Conservation (phyloP, 768 basidiomycete genomes). For the Hirschioporus abietinus region DNA sequence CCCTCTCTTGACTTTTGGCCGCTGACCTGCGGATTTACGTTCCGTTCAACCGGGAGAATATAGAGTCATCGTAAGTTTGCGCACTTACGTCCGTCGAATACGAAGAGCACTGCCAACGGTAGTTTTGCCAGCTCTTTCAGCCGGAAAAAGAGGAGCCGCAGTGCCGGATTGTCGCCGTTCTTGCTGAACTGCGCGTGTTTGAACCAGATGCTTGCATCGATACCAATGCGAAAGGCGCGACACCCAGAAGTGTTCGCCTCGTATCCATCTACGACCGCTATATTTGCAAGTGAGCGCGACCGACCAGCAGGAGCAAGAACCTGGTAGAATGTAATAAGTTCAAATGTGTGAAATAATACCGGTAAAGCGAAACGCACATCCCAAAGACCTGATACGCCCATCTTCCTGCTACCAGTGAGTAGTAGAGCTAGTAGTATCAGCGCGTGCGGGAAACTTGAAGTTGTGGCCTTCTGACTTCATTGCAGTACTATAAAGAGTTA, state of each 20-base stretch:
- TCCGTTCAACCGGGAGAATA: not conserved
- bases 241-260: constrained; percentile 56
- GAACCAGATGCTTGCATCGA: constrained; percentile 82
- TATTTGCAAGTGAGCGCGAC: constrained; percentile 68
- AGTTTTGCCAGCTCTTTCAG: constrained; percentile 71
- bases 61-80: not conserved
- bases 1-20: constrained; percentile 63
- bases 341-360: constrained; percentile 10
- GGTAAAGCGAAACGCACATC: constrained; percentile 19
- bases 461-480: not conserved
- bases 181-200: constrained; percentile 70
- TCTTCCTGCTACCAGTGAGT: constrained; percentile 6
- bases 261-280: constrained; percentile 74
- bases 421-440: not conserved
- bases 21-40: constrained; percentile 15
- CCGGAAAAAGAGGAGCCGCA: constrained; percentile 80
- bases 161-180: constrained; percentile 83
- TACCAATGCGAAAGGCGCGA: constrained; percentile 78
- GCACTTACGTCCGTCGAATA: constrained; percentile 79
- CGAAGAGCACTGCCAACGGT: constrained; percentile 84
- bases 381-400: constrained; percentile 25
- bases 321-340: constrained; percentile 34
- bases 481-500: not conserved
- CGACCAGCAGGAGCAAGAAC: constrained; percentile 67
- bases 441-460: not conserved